Evolutionary conservation across 2,329 filamentous ascomycete species (phyloP).

Genomic region (Curvularia sp.): DNA sequence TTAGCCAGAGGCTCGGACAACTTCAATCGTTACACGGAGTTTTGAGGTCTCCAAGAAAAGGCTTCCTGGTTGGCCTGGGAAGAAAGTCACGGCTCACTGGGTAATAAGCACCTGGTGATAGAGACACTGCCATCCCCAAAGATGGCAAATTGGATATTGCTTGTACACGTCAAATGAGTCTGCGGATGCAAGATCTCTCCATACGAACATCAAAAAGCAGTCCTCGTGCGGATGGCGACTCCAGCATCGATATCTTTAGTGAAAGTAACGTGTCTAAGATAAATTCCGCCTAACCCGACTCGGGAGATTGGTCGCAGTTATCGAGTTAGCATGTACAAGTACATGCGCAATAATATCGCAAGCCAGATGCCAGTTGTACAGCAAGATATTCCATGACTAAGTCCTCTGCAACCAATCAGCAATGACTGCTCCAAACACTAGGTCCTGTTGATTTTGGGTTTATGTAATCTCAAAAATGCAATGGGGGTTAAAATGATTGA

Average conservation of each 20-base stretch:
- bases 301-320: background rate
- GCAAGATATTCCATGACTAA: no score
- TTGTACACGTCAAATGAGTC: no score
- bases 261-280: background rate
- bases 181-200: no score
- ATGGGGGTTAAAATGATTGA: conserved; percentile 11
- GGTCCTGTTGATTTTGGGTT: no score
- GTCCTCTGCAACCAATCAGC: background rate
- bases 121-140: background rate
- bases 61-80: no score
- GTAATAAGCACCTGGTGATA: background rate
- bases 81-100: background rate
- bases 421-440: no score
- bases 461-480: background rate
- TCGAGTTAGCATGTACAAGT: background rate
- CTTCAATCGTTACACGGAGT: background rate
- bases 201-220: no score
- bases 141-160: background rate
- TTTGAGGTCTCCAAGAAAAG: background rate
- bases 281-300: background rate
- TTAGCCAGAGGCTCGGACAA: background rate
- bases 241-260: background rate
- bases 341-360: background rate
- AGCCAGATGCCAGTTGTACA: background rate
- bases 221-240: no score